Evolutionary conservation across 208 protist genomes (phyloP).

Genomic region (Lotmaria passim): DNA sequence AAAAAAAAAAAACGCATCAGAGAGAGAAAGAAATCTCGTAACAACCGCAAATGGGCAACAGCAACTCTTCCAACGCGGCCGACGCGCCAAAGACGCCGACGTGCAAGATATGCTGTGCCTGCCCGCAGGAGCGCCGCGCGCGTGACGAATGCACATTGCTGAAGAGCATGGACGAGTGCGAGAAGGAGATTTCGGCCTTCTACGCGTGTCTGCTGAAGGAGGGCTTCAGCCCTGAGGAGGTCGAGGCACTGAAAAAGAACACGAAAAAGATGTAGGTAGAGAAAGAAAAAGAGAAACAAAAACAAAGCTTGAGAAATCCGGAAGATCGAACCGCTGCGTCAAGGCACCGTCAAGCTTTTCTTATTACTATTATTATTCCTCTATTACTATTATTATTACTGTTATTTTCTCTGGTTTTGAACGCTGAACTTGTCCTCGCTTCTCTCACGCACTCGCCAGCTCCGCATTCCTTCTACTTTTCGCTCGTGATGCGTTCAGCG

Average conservation of each 20-base stretch:
- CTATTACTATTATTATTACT: no score
- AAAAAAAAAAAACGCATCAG: not conserved
- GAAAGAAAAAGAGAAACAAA: not conserved
- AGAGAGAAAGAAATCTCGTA: not conserved
- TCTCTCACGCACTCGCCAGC: no score
- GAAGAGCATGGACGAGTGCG: slow-evolving; percentile 69
- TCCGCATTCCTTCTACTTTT: no score
- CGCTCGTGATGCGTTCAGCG: no score
- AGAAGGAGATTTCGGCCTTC: slow-evolving; percentile 63
- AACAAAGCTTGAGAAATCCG: no score
- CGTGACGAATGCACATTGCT: slow-evolving; percentile 84
- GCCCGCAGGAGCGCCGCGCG: slow-evolving; percentile 64
- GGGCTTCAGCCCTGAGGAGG: slow-evolving; percentile 71
- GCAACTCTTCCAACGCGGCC: slow-evolving; percentile 12
- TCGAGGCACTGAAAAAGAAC: slow-evolving; percentile 53
- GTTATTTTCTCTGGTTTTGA: no score
- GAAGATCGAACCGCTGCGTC: no score
- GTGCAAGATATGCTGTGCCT: slow-evolving; percentile 91
- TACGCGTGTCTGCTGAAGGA: slow-evolving; percentile 80
- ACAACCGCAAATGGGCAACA: not conserved
- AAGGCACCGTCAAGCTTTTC: no score
- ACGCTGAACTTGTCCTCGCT: no score
- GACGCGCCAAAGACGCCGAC: slow-evolving; percentile 39
- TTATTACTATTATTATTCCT: no score
- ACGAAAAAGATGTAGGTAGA: slow-evolving; percentile 45